Conservation (phyloP, 805 yeast genomes). For the Wickerhamomyces alni region DNA sequence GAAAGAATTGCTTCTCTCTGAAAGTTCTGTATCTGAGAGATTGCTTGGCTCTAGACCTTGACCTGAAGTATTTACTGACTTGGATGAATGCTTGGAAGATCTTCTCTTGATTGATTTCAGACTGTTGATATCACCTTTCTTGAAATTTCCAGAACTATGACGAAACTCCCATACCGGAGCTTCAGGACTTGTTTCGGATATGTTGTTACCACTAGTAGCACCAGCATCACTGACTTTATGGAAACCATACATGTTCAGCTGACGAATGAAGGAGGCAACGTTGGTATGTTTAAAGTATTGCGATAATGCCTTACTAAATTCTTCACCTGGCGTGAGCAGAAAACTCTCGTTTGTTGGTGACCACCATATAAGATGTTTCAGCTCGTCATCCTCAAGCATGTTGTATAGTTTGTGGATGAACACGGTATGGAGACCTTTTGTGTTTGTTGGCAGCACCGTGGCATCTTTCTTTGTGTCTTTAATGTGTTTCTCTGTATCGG, state of each 20-base stretch:
- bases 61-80: conserved; percentile 9
- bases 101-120: conserved; percentile 75
- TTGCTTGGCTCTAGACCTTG: conserved; percentile 6
- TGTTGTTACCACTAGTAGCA: conserved; percentile 2
- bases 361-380: conserved; percentile 86
- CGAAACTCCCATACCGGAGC: conserved; percentile 74
- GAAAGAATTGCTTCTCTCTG: conserved; percentile 17
- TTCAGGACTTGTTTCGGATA: conserved; percentile 5
- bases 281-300: conserved; percentile 76
- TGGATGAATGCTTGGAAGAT: conserved; percentile 37
- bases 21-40: conserved; percentile 16
- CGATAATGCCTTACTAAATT: conserved; percentile 65
- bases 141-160: conserved; percentile 73
- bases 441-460: conserved; percentile 14
- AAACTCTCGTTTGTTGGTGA: conserved; percentile 64
- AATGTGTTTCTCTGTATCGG: background rate
- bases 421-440: conserved; percentile 36
- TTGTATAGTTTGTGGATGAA: conserved; percentile 88
- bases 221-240: conserved; percentile 48
- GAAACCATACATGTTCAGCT: conserved; percentile 77
- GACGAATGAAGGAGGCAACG: conserved; percentile 73
- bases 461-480: conserved; percentile 12
- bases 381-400: conserved; percentile 75
- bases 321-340: conserved; percentile 78
- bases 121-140: conserved; percentile 73